Base-by-base conservation (phyloP, 768 basidiomycete species). In the Boletales sp. region DNA sequence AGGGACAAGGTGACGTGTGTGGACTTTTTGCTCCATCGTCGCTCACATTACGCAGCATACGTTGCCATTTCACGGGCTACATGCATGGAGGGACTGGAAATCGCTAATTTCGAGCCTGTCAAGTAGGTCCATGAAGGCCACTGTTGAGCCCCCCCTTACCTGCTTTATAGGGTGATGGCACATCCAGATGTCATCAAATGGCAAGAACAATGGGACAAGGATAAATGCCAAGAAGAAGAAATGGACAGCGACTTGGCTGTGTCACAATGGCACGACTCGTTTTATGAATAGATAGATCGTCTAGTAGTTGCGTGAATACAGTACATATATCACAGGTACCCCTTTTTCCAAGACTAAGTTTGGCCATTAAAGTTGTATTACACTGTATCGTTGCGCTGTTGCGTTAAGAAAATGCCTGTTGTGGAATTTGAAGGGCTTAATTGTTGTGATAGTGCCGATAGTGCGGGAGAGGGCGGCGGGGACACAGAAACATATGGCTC, bases 1-100 rank as follows among this genome's bases (percentile, higher is more conserved):
- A 90, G 64, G 90, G 89, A 32, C 63, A 74, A 70, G 74, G 72
- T 69, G 50, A 58, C 21, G 27, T 39, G 30, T n/a, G 48, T 35
- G 40, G 27, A 12, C 38, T 24, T 45, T 13, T 11, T 19, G 30
- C 38, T 18, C 8, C 13, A 4, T 29, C 18, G 1, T 43, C 24
- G 40, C 46, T 53, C 50, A 54, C 40, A 13, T 15, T 12, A 34
- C 29, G 18, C 38, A 69, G 68, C 66, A 6, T 69, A 69, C 31
- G 69, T 71, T 15, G 64, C 66, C 9, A 64, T 72, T 40, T 75
- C 74, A 8, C 69, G 73, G 14, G 73, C 74, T 17, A 74, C 72
- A 0, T 57, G 64, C 17, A 64, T 74, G 62, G 72, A 74, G 11
- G 72, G 71, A 3, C 57, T 74, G 6, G 72, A 74, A 40, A 64